Evolutionary conservation across 257 asterid species (phyloP).

Genomic region (Solanum paucissectum): DNA sequence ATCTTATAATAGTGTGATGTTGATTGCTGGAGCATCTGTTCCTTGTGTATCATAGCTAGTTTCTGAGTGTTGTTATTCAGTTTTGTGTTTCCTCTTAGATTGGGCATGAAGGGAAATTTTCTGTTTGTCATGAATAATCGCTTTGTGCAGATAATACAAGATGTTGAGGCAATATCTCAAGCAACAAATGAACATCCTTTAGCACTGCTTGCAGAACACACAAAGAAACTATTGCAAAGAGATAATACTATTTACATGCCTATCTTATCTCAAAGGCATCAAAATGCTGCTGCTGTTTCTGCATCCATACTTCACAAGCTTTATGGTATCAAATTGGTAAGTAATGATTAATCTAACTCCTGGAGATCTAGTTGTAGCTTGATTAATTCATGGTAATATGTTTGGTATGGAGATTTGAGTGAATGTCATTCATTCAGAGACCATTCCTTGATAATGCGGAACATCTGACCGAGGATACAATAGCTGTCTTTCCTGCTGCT

Average conservation of each 20-base stretch:
- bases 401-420: constrained; percentile 15
- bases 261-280: constrained; percentile 61
- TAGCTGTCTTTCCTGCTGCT: constrained; percentile 91
- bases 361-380: constrained; percentile 6
- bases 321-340: constrained; percentile 81
- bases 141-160: constrained; percentile 60
- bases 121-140: constrained; percentile 6
- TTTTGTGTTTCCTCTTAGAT: not conserved
- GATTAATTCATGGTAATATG: not conserved
- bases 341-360: not conserved
- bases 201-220: constrained; percentile 76
- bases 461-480: constrained; percentile 92
- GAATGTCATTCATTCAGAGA: constrained; percentile 41
- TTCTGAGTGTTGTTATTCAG: not conserved
- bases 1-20: not conserved
- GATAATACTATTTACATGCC: constrained; percentile 59
- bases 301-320: constrained; percentile 90
- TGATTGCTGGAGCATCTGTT: not conserved
- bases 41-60: not conserved
- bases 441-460: constrained; percentile 81
- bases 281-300: constrained; percentile 66
- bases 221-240: constrained; percentile 48
- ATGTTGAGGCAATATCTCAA: constrained; percentile 64
- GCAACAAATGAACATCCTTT: constrained; percentile 75
- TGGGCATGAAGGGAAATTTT: constrained; percentile 5